A percentile compares a stretch with the other conserved stretches of the same genome.
Evolutionary conservation across 805 yeast genomes (phyloP).

Genomic region (Debaryomyces prosopidis): DNA sequence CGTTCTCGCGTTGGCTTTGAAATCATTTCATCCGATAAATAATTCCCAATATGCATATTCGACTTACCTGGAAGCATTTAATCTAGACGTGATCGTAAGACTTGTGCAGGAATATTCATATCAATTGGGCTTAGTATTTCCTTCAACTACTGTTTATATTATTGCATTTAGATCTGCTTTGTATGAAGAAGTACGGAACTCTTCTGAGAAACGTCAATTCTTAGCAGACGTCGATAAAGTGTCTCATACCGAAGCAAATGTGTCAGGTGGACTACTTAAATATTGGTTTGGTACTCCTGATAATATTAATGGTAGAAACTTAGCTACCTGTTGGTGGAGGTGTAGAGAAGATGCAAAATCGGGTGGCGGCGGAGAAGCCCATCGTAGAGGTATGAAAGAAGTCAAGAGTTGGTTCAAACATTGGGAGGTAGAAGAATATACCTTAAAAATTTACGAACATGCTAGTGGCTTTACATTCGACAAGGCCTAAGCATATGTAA

Average conservation of each 20-base stretch:
- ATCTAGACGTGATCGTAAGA: constrained; percentile 21
- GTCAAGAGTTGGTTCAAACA: constrained; percentile 32
- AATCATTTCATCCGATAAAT: constrained; percentile 18
- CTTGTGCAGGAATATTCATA: constrained; percentile 14
- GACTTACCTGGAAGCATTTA: constrained; percentile 25
- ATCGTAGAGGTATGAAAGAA: constrained; percentile 28
- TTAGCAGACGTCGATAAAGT: constrained; percentile 29
- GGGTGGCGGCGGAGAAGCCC: constrained; percentile 36
- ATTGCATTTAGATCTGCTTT: constrained; percentile 36
- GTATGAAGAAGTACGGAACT: constrained; percentile 21
- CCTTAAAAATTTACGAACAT: constrained; percentile 8
- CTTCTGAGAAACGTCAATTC: constrained; percentile 22
- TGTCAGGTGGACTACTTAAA: constrained; percentile 36
- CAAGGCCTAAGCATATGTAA: too few species aligned
- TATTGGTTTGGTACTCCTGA: constrained; percentile 43
- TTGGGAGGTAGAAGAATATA: constrained; percentile 38
- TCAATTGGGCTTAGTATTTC: constrained; percentile 7
- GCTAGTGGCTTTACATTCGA: constrained; percentile 1
- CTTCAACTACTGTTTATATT: constrained; percentile 22
- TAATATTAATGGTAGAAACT: constrained; percentile 26
- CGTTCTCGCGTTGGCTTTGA: constrained; percentile 30
- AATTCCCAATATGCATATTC: constrained; percentile 21
- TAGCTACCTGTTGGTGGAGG: constrained; percentile 43
- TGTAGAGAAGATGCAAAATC: constrained; percentile 23
- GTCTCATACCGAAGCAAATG: constrained; percentile 36